These are phyloP conservation scores for Paecilomyces fulvus DNA, from an alignment of 2,329 filamentous ascomycete species.

Conservation along the genomic window DNA sequence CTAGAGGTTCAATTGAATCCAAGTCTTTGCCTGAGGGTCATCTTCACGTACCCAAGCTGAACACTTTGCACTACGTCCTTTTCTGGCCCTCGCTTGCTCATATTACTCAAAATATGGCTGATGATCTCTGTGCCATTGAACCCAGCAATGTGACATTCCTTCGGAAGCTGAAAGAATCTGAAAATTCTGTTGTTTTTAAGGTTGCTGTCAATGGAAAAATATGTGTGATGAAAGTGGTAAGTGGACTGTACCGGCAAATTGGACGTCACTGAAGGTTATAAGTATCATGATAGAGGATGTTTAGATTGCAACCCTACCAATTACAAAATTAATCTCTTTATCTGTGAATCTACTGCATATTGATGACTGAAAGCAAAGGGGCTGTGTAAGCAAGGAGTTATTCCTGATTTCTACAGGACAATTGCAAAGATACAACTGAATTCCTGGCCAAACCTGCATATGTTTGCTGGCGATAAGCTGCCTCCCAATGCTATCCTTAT, in stretches of 20 bases:
- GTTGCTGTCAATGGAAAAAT: neutral
- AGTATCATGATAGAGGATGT: slow-evolving; percentile 1
- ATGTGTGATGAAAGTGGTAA: slow-evolving; percentile 3
- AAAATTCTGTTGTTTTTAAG: slow-evolving; percentile 3
- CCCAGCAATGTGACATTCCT: neutral
- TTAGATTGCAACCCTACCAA: neutral
- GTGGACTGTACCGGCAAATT: no score
- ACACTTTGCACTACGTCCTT: no score
- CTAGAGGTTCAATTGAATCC: no score
- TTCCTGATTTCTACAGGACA: slow-evolving; percentile 3
- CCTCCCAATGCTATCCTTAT: slow-evolving; percentile 10
- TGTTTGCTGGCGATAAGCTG: slow-evolving; percentile 9
- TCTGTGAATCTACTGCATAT: no score
- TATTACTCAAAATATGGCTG: neutral
- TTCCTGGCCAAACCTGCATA: slow-evolving; percentile 1
- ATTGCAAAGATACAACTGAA: slow-evolving; percentile 1
- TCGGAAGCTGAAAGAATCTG: neutral
- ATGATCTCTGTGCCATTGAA: neutral
- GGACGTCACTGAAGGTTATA: neutral
- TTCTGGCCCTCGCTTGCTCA: no score
- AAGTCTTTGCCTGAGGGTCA: no score
- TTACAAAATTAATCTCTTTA: neutral
- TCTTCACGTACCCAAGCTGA: no score
- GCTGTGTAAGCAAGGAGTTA: neutral
- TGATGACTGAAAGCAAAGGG: no score